phyloP scores from a whole-genome alignment of 202 grass and related monocot species.

The Zoysia matrella region DNA sequence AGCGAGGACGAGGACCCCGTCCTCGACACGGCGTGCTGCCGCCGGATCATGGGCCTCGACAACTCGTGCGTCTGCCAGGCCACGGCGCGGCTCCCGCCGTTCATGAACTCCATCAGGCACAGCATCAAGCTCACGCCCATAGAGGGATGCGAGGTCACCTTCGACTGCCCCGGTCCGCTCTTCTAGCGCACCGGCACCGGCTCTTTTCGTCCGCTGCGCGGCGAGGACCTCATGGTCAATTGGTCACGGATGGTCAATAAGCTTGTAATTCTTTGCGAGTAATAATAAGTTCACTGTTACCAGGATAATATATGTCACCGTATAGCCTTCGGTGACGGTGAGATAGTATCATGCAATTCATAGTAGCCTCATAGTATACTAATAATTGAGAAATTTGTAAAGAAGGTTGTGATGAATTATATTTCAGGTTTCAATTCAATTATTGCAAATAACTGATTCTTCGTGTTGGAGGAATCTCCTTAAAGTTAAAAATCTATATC shows the following conservation, averaged over 20 bases:
- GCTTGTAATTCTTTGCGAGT: neutral
- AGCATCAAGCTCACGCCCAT: conserved; percentile 54
- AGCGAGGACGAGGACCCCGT: conserved; percentile 39
- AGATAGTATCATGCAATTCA: neutral
- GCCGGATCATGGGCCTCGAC: conserved; percentile 62
- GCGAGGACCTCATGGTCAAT: neutral
- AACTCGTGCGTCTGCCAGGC: conserved; percentile 67
- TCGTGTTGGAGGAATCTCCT: too few species aligned
- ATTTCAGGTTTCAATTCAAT: neutral
- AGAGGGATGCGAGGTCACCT: conserved; percentile 61
- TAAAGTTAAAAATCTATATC: too few species aligned
- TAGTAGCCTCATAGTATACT: too few species aligned
- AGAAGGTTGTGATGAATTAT: neutral
- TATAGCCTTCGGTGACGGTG: too few species aligned
- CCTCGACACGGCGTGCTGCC: conserved; percentile 73
- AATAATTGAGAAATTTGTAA: too few species aligned
- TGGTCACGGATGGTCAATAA: neutral
- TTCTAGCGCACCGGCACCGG: neutral
- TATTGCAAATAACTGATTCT: too few species aligned
- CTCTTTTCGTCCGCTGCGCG: neutral
- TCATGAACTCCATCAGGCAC: conserved; percentile 59
- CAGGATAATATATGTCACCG: neutral
- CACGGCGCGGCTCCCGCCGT: conserved; percentile 50
- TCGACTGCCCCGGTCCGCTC: conserved; percentile 59
- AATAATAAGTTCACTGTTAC: neutral